These are phyloP conservation scores for Fennellomyces sp. DNA, from an alignment of 371 early-diverging fungal species.

Conservation along the genomic window DNA sequence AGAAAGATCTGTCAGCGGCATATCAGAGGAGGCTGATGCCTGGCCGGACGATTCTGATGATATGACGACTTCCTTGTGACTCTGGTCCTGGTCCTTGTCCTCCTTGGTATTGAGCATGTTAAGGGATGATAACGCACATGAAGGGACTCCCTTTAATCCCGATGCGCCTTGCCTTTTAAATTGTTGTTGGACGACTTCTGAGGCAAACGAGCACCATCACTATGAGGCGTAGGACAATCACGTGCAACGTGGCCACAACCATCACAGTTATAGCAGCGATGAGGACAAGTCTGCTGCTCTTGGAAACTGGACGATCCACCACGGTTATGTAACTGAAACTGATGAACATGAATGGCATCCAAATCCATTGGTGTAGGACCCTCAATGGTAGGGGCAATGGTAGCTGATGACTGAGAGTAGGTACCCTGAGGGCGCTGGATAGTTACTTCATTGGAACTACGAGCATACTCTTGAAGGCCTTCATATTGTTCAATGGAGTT, in stretches of 20 bases:
- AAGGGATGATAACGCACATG: not conserved
- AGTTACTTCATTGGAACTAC: not conserved
- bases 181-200: not conserved
- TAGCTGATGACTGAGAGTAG: not conserved
- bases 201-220: not conserved
- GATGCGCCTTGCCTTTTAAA: conserved; percentile 8
- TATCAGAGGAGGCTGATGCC: no score
- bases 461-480: not conserved
- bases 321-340: not conserved
- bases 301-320: not conserved
- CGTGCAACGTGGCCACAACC: conserved; percentile 2
- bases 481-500: not conserved
- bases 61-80: no score
- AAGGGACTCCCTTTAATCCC: conserved; percentile 5
- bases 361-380: conserved; percentile 5
- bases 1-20: conserved; percentile 1
- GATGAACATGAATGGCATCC: not conserved
- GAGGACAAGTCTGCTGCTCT: not conserved
- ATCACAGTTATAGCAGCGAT: conserved; percentile 7
- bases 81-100: no score
- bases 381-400: not conserved
- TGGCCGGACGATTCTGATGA: no score
- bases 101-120: not conserved
- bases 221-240: not conserved
- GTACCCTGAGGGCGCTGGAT: not conserved